A percentile compares a stretch with the other conserved stretches of the same genome.
phyloP scores from a whole-genome alignment of 805 yeast species.

The Yarrowia keelungensis region DNA sequence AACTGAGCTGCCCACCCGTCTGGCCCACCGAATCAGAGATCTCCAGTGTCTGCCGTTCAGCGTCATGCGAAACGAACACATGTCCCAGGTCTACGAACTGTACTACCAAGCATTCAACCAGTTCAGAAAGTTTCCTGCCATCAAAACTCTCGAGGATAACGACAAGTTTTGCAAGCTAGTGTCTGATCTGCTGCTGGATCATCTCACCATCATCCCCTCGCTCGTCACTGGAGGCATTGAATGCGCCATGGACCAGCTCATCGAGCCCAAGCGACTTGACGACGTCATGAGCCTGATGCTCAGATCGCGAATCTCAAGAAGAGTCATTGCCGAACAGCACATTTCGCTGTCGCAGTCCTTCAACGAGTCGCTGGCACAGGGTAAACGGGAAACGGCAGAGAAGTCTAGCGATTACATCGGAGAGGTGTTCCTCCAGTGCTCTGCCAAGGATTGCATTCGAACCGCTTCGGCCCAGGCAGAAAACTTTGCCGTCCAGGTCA shows the following conservation, averaged over 20 bases:
- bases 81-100: slow-evolving; percentile 86
- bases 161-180: slow-evolving; percentile 71
- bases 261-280: slow-evolving; percentile 72
- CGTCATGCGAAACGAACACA: slow-evolving; percentile 82
- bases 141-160: slow-evolving; percentile 76
- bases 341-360: slow-evolving; percentile 75
- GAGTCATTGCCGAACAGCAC: slow-evolving; percentile 93
- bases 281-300: slow-evolving; percentile 75
- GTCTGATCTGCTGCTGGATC: slow-evolving; percentile 70
- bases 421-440: slow-evolving; percentile 81
- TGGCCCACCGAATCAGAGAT: slow-evolving; percentile 79
- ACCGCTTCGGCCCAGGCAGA: slow-evolving; percentile 62
- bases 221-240: slow-evolving; percentile 93
- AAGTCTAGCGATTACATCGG: slow-evolving; percentile 55
- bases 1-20: slow-evolving; percentile 80
- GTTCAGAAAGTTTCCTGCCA: slow-evolving; percentile 73
- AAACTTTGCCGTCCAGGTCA: slow-evolving; percentile 72
- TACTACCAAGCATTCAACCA: slow-evolving; percentile 88
- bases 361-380: slow-evolving; percentile 54
- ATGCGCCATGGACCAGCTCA: slow-evolving; percentile 62
- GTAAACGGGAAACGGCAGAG: slow-evolving; percentile 41
- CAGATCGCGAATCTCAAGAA: slow-evolving; percentile 84
- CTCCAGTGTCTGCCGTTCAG: slow-evolving; percentile 84
- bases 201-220: slow-evolving; percentile 82
- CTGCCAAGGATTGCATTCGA: slow-evolving; percentile 70